Conservation (phyloP, 1,284 basidiomycete genomes). For the Pseudozyma tsukubaensis region DNA sequence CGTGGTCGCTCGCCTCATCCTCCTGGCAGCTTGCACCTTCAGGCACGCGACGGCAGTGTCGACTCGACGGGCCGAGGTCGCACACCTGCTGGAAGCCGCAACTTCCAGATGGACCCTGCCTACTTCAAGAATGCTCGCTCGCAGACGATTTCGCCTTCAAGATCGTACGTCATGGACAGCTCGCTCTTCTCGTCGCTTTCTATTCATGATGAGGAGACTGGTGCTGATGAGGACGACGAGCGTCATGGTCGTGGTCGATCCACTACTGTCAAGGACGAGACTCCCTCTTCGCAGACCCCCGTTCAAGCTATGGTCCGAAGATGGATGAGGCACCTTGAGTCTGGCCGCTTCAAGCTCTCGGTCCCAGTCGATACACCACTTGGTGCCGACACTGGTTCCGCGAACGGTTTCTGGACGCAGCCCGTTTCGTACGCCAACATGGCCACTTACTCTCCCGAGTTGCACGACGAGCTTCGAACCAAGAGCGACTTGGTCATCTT, state of each 20-base stretch:
- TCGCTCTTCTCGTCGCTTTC: conserved; percentile 51
- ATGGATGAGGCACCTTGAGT: conserved; percentile 79
- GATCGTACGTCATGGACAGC: conserved; percentile 61
- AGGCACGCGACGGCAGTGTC: conserved; percentile 54
- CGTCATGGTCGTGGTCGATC: conserved; percentile 43
- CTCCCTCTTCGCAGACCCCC: conserved; percentile 48
- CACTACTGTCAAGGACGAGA: conserved; percentile 48
- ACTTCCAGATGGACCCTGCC: conserved; percentile 59
- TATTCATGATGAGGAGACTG: conserved; percentile 43
- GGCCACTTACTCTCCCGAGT: conserved; percentile 71
- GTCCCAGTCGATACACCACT: conserved; percentile 77
- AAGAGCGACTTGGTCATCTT: conserved; percentile 84
- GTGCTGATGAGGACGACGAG: conserved; percentile 25
- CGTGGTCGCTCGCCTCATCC: conserved; percentile 50
- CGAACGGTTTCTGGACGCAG: conserved; percentile 63
- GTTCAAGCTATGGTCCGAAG: conserved; percentile 77
- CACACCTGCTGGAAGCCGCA: conserved; percentile 41
- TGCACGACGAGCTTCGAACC: conserved; percentile 75
- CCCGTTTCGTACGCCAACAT: conserved; percentile 56
- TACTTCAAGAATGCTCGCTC: conserved; percentile 59
- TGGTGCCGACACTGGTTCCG: conserved; percentile 69
- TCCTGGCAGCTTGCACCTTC: conserved; percentile 39
- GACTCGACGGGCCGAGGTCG: conserved; percentile 46
- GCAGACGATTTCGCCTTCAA: conserved; percentile 56
- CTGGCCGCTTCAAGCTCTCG: conserved; percentile 80